Evolutionary conservation across 202 grass and related monocot species (phyloP).

Genomic region (Setaria viridis): DNA sequence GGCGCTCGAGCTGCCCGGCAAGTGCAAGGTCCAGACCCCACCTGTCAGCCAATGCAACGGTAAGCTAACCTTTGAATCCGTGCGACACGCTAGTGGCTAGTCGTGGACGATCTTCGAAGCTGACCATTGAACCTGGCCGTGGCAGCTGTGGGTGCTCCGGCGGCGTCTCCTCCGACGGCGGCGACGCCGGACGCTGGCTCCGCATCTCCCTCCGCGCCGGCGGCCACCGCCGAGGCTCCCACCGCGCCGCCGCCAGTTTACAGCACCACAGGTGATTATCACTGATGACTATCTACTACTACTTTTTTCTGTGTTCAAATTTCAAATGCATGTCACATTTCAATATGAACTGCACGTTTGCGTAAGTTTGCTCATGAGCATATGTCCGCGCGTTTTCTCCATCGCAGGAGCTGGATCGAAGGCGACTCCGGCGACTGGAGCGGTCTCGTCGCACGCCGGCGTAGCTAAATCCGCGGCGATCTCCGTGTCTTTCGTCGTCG

Average conservation of each 20-base stretch:
- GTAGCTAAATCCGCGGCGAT: too few relatives aligned
- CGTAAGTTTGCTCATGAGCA: too few relatives aligned
- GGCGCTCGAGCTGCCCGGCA: slow-evolving; percentile 49
- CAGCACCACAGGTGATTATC: not conserved
- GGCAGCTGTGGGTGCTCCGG: slow-evolving; percentile 4
- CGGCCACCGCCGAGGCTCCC: not conserved
- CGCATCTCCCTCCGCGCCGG: not conserved
- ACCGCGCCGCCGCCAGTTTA: not conserved
- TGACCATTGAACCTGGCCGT: not conserved
- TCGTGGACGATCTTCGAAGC: not conserved
- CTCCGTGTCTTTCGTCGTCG: too few relatives aligned
- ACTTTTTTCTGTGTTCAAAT: not conserved
- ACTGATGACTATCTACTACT: not conserved
- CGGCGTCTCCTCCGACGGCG: not conserved
- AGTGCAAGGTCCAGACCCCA: slow-evolving; percentile 56
- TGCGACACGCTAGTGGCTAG: not conserved
- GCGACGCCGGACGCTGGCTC: not conserved
- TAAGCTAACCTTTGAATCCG: not conserved
- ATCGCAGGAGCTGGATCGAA: too few relatives aligned
- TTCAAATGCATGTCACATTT: not conserved
- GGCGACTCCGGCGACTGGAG: too few relatives aligned
- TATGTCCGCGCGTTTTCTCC: too few relatives aligned
- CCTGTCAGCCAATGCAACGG: slow-evolving; percentile 54
- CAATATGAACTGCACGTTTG: too few relatives aligned
- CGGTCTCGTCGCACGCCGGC: too few relatives aligned